Evolutionary conservation across 768 basidiomycete genomes (phyloP).

Genomic region (Clathrus columnatus): DNA sequence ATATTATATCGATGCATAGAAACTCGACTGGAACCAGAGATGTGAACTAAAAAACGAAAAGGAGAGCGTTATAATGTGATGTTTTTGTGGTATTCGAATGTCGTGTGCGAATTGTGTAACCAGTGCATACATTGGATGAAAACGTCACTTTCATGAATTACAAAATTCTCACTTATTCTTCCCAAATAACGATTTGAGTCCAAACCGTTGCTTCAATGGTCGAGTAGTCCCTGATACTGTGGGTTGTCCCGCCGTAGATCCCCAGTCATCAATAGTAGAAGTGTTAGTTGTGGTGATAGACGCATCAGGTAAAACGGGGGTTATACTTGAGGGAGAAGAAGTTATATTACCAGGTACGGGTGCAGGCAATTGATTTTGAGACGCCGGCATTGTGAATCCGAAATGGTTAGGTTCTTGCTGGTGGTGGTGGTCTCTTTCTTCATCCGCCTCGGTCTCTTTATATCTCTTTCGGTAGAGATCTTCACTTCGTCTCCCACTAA

Average conservation of each 20-base stretch:
- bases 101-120: too few relatives aligned
- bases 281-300: neutral
- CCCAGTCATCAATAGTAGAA: neutral
- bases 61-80: too few relatives aligned
- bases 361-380: neutral
- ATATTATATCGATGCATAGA: too few relatives aligned
- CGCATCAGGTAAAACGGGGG: neutral
- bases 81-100: too few relatives aligned
- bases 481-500: neutral
- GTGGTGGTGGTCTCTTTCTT: neutral
- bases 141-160: too few relatives aligned
- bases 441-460: neutral
- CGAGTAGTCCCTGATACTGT: neutral
- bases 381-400: neutral
- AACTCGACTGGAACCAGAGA: too few relatives aligned
- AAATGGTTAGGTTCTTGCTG: neutral
- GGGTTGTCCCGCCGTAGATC: neutral
- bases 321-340: neutral
- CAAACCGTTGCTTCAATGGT: constrained; percentile 2
- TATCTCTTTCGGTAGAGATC: neutral
- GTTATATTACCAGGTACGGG: neutral
- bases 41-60: too few relatives aligned
- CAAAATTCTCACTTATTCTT: neutral
- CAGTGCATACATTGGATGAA: too few relatives aligned
- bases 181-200: constrained; percentile 6